These are phyloP conservation scores for Starmerella bombicola DNA, from an alignment of 805 yeast species.

Conservation along the genomic window DNA sequence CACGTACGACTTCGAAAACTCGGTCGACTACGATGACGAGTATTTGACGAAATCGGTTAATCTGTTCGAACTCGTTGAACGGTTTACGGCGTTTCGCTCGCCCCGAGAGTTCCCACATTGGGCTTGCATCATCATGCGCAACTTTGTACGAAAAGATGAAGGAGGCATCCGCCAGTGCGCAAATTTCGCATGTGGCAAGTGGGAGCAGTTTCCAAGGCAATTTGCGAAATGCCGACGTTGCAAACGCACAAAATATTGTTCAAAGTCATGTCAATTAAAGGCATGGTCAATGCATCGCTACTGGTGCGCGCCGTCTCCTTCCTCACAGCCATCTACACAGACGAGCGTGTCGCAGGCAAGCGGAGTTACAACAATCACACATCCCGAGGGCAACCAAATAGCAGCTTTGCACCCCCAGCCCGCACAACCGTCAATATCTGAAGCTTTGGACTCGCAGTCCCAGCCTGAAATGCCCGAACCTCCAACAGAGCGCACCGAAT, in stretches of 20 bases:
- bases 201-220: conserved; percentile 85
- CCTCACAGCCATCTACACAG: conserved; percentile 7
- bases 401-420: background rate
- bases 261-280: conserved; percentile 76
- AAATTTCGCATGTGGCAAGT: conserved; percentile 77
- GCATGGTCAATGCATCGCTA: conserved; percentile 91
- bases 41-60: conserved; percentile 38
- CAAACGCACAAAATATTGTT: conserved; percentile 88
- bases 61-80: conserved; percentile 82
- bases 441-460: background rate
- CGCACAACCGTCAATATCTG: background rate
- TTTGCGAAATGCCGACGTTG: conserved; percentile 93
- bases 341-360: background rate
- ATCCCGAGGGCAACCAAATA: background rate
- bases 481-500: background rate
- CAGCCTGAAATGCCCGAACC: background rate
- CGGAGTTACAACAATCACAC: background rate
- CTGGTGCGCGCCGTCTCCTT: conserved; percentile 51
- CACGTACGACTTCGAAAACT: conserved; percentile 27
- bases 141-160: conserved; percentile 74
- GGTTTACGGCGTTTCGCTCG: conserved; percentile 60
- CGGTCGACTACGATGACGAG: conserved; percentile 35
- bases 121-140: conserved; percentile 97
- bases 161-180: conserved; percentile 95
- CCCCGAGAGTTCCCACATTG: conserved; percentile 80